phyloP scores from a whole-genome alignment of 108 stramenopile genomes.

The Cylindrotheca closterium region DNA sequence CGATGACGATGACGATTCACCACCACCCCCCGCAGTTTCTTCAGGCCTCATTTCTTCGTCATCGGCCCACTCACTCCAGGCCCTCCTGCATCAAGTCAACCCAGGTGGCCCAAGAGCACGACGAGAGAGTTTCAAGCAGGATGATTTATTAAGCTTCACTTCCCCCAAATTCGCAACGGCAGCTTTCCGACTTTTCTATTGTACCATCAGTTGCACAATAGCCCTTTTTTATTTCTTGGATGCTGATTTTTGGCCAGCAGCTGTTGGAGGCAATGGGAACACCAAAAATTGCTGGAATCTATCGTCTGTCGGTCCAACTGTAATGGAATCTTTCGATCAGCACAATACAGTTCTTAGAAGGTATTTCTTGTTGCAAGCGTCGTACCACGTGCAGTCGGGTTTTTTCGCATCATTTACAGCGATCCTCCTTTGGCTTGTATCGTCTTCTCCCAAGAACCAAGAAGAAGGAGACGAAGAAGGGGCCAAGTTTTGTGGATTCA shows the following conservation, averaged over 20 bases:
- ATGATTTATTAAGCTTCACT: constrained; percentile 33
- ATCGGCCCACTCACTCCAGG: constrained; percentile 29
- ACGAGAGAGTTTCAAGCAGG: constrained; percentile 2
- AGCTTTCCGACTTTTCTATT: constrained; percentile 64
- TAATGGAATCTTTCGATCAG: constrained; percentile 56
- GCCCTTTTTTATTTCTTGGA: constrained; percentile 49
- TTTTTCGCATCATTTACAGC: constrained; percentile 69
- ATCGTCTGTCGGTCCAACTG: constrained; percentile 46
- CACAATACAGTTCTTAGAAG: constrained; percentile 54
- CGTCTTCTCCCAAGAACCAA: constrained; percentile 12
- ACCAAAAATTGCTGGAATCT: constrained; percentile 82
- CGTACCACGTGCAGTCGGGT: constrained; percentile 77
- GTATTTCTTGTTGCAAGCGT: constrained; percentile 73
- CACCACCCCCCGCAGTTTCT: constrained; percentile 24
- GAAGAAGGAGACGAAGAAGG: not conserved
- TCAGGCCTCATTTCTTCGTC: constrained; percentile 26
- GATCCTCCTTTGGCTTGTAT: constrained; percentile 48
- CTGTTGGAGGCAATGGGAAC: constrained; percentile 53
- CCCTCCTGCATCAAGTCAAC: constrained; percentile 22
- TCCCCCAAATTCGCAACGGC: constrained; percentile 84
- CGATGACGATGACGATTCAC: constrained; percentile 11
- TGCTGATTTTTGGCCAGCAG: constrained; percentile 79
- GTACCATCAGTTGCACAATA: constrained; percentile 44
- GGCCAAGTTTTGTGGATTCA: constrained; percentile 13
- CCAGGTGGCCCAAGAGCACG: constrained; percentile 4